Conservation (phyloP, 2,329 filamentous ascomycete species). For the Monosporascus cannonballus region DNA sequence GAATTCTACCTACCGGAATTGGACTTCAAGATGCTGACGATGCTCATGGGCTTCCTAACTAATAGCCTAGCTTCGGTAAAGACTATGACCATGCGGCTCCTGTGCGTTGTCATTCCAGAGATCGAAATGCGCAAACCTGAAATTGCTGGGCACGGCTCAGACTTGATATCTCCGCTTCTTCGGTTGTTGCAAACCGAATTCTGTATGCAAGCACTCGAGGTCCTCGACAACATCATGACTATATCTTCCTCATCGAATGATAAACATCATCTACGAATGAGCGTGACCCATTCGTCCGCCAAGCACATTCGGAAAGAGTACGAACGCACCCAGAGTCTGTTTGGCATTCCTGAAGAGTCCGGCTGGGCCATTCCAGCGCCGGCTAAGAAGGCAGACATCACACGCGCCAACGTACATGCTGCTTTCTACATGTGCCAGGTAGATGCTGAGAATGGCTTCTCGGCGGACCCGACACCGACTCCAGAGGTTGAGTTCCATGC, state of each 20-base stretch:
- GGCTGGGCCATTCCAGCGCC: slow-evolving; percentile 96
- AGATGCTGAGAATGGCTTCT: slow-evolving; percentile 48
- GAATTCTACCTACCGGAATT: slow-evolving; percentile 74
- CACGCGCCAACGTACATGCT: slow-evolving; percentile 86
- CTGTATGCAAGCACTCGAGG: slow-evolving; percentile 84
- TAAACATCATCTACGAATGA: slow-evolving; percentile 93
- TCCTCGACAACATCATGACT: slow-evolving; percentile 91
- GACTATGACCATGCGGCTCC: slow-evolving; percentile 83
- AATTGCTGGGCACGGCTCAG: slow-evolving; percentile 84
- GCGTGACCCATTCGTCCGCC: slow-evolving; percentile 86
- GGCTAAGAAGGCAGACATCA: slow-evolving; percentile 79
- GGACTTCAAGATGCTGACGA: slow-evolving; percentile 81
- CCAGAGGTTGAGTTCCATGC: slow-evolving; percentile 88
- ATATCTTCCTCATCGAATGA: slow-evolving; percentile 91
- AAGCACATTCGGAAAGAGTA: slow-evolving; percentile 88
- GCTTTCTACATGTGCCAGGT: slow-evolving; percentile 91
- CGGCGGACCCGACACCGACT: slow-evolving; percentile 59
- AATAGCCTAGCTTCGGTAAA: slow-evolving; percentile 89
- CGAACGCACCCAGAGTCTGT: slow-evolving; percentile 86
- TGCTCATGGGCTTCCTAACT: slow-evolving; percentile 84
- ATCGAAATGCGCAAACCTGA: slow-evolving; percentile 91
- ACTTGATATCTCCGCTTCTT: slow-evolving; percentile 88
- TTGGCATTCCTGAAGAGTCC: slow-evolving; percentile 91
- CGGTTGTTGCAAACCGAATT: slow-evolving; percentile 87
- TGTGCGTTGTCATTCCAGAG: slow-evolving; percentile 78